Percentiles rank a stretch among this genome's conserved stretches.
phyloP scores from a whole-genome alignment of 371 early-diverging fungal species.

The Syncephalis plumigaleata region DNA sequence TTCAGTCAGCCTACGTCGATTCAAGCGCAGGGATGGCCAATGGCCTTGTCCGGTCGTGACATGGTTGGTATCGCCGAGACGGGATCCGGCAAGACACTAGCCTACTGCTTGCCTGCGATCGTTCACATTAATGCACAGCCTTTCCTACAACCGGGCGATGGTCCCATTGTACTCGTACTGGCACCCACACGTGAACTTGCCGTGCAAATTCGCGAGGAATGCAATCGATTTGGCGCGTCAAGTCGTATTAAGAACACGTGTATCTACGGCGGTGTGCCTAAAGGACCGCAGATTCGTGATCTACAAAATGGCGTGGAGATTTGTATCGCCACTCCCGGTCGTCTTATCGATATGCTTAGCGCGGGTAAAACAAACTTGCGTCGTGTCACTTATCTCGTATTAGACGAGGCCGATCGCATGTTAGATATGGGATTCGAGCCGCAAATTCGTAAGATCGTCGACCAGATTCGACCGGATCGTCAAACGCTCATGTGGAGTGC shows the following conservation, averaged over 20 bases:
- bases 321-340: slow-evolving; percentile 98
- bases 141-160: slow-evolving; percentile 86
- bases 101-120: slow-evolving; percentile 93
- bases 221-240: slow-evolving; percentile 73
- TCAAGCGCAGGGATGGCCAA: slow-evolving; percentile 99
- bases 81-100: slow-evolving; percentile 97
- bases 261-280: slow-evolving; percentile 92
- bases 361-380: slow-evolving; percentile 76
- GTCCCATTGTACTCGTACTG: slow-evolving; percentile 87
- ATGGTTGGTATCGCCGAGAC: slow-evolving; percentile 98
- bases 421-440: slow-evolving; percentile 99
- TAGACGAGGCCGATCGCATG: slow-evolving; percentile 99
- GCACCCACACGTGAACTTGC: slow-evolving; percentile 93
- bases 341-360: slow-evolving; percentile 96
- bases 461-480: slow-evolving; percentile 94
- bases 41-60: slow-evolving; percentile 96
- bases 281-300: slow-evolving; percentile 89
- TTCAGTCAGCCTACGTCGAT: slow-evolving; percentile 92
- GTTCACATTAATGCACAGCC: slow-evolving; percentile 98
- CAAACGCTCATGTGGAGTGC: slow-evolving; percentile 99
- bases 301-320: slow-evolving; percentile 87
- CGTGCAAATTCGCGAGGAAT: slow-evolving; percentile 87
- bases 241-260: slow-evolving; percentile 88
- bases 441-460: slow-evolving; percentile 97
- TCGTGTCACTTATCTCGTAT: slow-evolving; percentile 93